These are phyloP conservation scores for Metschnikowia aberdeeniae DNA, from an alignment of 805 yeast species.

Conservation along the genomic window DNA sequence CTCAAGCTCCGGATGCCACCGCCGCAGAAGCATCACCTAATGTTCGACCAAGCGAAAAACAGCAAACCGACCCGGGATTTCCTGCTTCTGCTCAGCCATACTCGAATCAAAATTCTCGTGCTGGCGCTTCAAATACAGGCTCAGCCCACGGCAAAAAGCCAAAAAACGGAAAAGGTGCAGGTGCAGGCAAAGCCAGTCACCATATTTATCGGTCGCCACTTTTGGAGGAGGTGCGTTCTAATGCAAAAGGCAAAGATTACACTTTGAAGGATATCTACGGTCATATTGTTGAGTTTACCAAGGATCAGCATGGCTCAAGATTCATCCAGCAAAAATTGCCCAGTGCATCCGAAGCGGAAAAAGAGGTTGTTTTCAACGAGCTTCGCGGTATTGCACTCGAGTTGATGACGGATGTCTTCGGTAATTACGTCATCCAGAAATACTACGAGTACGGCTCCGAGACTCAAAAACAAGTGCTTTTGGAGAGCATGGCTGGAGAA, in stretches of 20 bases:
- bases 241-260: conserved; percentile 53
- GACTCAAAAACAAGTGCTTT: conserved; percentile 64
- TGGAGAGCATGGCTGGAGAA: conserved; percentile 68
- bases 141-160: conserved; percentile 11
- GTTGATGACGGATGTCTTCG: conserved; percentile 94
- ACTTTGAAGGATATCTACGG: conserved; percentile 74
- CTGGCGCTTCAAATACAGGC: background rate
- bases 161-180: conserved; percentile 13
- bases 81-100: background rate
- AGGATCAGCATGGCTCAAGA: conserved; percentile 96
- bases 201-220: conserved; percentile 73
- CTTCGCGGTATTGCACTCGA: conserved; percentile 70
- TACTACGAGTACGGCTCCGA: conserved; percentile 78
- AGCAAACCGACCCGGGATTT: background rate
- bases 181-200: conserved; percentile 23
- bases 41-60: background rate
- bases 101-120: conserved; percentile 1
- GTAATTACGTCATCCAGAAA: conserved; percentile 95
- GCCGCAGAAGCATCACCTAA: conserved; percentile 5
- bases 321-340: conserved; percentile 89
- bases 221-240: conserved; percentile 78
- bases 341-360: conserved; percentile 59
- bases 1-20: conserved; percentile 9
- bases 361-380: conserved; percentile 79
- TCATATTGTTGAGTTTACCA: conserved; percentile 84